Percentiles rank a stretch among this genome's conserved stretches.
Conservation (phyloP, 208 protist genomes). For the Tritrichomonas foetus region DNA sequence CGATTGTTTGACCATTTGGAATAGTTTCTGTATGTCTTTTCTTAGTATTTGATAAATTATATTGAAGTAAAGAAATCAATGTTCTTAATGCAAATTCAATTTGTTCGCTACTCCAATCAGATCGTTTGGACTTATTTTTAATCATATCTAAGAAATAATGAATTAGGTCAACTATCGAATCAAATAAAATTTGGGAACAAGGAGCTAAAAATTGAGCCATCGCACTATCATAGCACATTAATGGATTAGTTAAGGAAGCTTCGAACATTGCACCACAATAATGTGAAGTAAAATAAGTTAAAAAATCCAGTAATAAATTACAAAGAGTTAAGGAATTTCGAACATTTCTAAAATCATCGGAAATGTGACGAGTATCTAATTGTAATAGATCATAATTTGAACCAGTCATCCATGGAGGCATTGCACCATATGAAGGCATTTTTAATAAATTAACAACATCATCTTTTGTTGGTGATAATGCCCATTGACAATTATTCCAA, state of each 20-base stretch:
- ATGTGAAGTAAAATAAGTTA: neutral
- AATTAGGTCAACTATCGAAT: neutral
- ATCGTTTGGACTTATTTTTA: neutral
- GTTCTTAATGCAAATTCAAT: neutral
- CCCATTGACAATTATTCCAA: slow-evolving; percentile 29
- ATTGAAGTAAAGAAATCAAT: neutral
- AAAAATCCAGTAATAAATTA: neutral
- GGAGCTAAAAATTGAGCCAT: neutral
- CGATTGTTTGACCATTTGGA: neutral
- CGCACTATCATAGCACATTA: no score
- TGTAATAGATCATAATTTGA: neutral
- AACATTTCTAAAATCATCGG: neutral
- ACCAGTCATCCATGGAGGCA: neutral
- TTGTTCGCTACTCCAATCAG: neutral
- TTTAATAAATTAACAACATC: neutral
- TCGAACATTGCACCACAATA: neutral
- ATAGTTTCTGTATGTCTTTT: neutral
- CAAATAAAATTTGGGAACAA: neutral
- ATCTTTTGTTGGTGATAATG: neutral
- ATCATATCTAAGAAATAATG: neutral
- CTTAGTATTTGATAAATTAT: neutral
- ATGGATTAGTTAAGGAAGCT: no score
- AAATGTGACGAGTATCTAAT: neutral
- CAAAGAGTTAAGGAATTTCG: neutral
- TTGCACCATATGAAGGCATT: neutral